Percentiles rank a stretch among this genome's conserved stretches.
phyloP scores from a whole-genome alignment of 2,329 filamentous ascomycete genomes.

The Lachnellula suecica region DNA sequence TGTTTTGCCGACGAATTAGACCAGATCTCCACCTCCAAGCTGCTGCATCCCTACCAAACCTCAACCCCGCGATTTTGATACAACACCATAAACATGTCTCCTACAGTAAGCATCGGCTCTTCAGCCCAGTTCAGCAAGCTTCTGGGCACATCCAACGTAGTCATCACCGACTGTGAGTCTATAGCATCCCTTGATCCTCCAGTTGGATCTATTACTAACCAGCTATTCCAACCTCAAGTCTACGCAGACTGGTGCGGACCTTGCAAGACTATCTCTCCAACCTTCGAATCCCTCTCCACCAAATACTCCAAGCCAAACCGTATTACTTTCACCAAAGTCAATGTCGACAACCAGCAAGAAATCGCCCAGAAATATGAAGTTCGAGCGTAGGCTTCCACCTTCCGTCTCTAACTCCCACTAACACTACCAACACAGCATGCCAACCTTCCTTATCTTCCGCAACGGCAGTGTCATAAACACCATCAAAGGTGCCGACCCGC shows the following conservation, averaged over 20 bases:
- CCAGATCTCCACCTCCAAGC: slow-evolving; percentile 8
- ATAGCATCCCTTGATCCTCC: slow-evolving; percentile 16
- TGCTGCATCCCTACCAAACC: no score
- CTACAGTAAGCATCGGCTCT: slow-evolving; percentile 58
- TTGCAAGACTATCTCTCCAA: slow-evolving; percentile 88
- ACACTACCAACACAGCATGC: slow-evolving; percentile 56
- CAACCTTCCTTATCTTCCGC: slow-evolving; percentile 91
- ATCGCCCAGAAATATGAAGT: slow-evolving; percentile 78
- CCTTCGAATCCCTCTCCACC: slow-evolving; percentile 79
- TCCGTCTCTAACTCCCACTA: background rate
- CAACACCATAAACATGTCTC: slow-evolving; percentile 22
- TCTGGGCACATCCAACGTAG: slow-evolving; percentile 71
- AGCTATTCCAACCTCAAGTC: slow-evolving; percentile 59
- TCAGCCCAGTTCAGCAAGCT: slow-evolving; percentile 69
- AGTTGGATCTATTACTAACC: slow-evolving; percentile 21
- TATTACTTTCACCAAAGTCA: slow-evolving; percentile 89
- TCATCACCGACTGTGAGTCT: slow-evolving; percentile 83
- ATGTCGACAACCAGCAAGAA: slow-evolving; percentile 79
- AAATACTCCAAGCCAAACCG: slow-evolving; percentile 78
- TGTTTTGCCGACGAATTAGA: background rate
- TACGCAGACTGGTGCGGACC: slow-evolving; percentile 95
- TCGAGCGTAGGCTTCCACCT: slow-evolving; percentile 56
- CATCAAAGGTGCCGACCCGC: slow-evolving; percentile 77
- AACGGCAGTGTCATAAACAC: slow-evolving; percentile 71
- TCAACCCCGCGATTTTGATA: background rate